Conservation (phyloP, 1,284 basidiomycete genomes). For the Puccinia coronata region DNA sequence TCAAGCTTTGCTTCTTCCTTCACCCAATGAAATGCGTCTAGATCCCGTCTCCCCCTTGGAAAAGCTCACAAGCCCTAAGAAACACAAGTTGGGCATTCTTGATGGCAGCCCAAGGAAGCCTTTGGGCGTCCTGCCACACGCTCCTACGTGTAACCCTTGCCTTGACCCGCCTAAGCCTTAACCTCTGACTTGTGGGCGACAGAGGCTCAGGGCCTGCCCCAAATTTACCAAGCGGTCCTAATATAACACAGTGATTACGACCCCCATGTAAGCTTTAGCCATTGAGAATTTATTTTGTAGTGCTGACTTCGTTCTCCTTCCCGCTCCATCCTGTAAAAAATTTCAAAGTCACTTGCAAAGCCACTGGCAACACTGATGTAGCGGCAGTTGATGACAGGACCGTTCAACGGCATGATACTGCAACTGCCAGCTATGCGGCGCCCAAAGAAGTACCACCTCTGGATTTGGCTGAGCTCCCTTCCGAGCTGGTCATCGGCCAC, state of each 20-base stretch:
- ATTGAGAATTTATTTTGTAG: no score
- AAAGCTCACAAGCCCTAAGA: conserved; percentile 29
- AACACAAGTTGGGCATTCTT: conserved; percentile 33
- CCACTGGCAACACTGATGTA: no score
- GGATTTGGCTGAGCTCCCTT: conserved; percentile 53
- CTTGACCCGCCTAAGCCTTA: neutral
- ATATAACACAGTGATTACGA: no score
- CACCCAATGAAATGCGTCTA: conserved; percentile 37
- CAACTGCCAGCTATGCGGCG: no score
- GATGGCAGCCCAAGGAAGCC: conserved; percentile 37
- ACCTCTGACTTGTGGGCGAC: conserved; percentile 1
- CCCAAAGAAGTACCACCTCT: no score
- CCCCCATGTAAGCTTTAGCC: no score
- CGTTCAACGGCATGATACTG: no score
- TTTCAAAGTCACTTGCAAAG: no score
- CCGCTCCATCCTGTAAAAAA: no score
- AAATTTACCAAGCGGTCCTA: no score
- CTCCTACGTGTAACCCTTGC: neutral
- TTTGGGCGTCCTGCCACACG: conserved; percentile 16
- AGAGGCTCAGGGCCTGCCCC: neutral
- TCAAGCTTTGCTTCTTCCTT: conserved; percentile 35
- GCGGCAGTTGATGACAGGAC: no score
- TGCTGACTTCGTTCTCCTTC: no score
- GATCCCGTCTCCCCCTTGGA: conserved; percentile 43
- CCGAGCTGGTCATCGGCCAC: conserved; percentile 41